Conservation (phyloP, 805 yeast genomes). For the Candida nitratophila region DNA sequence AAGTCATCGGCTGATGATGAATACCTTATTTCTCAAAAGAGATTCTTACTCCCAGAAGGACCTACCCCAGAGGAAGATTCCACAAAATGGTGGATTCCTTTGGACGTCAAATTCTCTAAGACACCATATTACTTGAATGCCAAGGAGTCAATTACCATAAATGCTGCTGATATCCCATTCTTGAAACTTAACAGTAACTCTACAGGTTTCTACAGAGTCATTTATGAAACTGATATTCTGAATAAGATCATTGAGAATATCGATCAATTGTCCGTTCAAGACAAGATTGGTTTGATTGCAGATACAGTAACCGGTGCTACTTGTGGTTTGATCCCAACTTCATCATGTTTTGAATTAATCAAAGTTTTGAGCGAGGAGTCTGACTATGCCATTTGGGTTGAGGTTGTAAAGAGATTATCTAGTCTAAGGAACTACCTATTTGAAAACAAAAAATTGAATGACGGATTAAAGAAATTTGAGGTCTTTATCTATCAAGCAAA, state of each 20-base stretch:
- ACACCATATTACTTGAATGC: neutral
- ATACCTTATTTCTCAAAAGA: slow-evolving; percentile 43
- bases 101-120: slow-evolving; percentile 24
- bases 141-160: slow-evolving; percentile 5
- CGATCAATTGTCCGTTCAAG: slow-evolving; percentile 33
- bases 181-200: slow-evolving; percentile 45
- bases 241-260: slow-evolving; percentile 33
- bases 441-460: slow-evolving; percentile 21
- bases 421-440: slow-evolving; percentile 31
- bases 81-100: slow-evolving; percentile 55
- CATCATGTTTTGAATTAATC: slow-evolving; percentile 38
- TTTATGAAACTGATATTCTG: slow-evolving; percentile 38
- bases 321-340: slow-evolving; percentile 35
- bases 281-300: slow-evolving; percentile 48
- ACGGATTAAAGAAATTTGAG: slow-evolving; percentile 26
- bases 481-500: slow-evolving; percentile 25
- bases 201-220: slow-evolving; percentile 47
- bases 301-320: slow-evolving; percentile 44
- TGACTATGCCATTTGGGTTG: slow-evolving; percentile 48
- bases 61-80: slow-evolving; percentile 48
- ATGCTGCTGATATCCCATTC: slow-evolving; percentile 6
- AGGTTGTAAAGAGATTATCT: slow-evolving; percentile 35
- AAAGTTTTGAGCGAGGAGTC: slow-evolving; percentile 27
- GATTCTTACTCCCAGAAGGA: slow-evolving; percentile 60
- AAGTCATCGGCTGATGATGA: slow-evolving; percentile 22